Base-by-base conservation (phyloP, 805 yeast genomes). In the Schizosaccharomyces octosporus region DNA sequence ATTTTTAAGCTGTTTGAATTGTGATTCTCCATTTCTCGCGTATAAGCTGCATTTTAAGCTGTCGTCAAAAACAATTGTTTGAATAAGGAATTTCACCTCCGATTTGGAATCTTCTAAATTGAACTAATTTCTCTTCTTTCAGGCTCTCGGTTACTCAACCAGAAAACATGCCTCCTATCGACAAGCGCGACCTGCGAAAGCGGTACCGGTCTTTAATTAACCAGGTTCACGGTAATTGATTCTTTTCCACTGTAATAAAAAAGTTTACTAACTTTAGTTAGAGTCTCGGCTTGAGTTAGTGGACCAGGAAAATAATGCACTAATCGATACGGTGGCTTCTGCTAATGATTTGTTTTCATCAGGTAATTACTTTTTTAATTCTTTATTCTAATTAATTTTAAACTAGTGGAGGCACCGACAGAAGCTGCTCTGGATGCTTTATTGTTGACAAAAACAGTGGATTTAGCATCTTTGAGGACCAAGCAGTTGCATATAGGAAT, bases 391-490 rank as follows among this genome's bases (percentile, higher is more conserved):
- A 19, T 45, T 19, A 24, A 21, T 7, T 17, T 2, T 27, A 9
- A 21, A 19, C 15, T 31, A 57, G 60, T 57, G 21, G 42, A 41
- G 43, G 48, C 60, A 11, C 43, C 60, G 11, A 36, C 31, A 17
- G 60, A 57, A 57, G 43, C 60, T 7, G 21, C 42, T 21, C 17
- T 57, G 21, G 60, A 57, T 57, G 43, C 60, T 41, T 27, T 39
- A 29, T 24, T 57, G 31, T 41, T 57, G 19, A 57, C 60, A 19
- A 24, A 36, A 41, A 57, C 60, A n/a, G 60, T 57, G 19, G 60
- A 57, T 36, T 19, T 57, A 15, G 60, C 60, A 19, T 57, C 60
- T n/a, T 6, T 41, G 19, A 41, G 27, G 27, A 36, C 60, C n/a
- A 51, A 21, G 19, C 60, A 57, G 5, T 13, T 57, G 9, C 31